Evolutionary conservation across 371 early-diverging fungal species (phyloP).

Genomic region (Syncephalis plumigaleata): DNA sequence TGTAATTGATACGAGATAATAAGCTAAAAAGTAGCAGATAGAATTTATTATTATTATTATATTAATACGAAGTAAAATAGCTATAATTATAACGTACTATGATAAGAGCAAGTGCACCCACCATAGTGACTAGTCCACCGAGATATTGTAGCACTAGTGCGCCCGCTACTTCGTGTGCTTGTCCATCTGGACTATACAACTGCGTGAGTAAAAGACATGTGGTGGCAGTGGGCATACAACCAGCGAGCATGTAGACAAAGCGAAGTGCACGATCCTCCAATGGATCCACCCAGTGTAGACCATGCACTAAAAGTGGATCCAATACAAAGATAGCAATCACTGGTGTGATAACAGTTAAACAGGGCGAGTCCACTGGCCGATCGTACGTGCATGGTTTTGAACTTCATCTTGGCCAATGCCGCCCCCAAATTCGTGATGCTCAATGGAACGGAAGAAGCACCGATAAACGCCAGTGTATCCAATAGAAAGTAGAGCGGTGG

Average conservation of each 20-base stretch:
- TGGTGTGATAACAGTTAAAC: slow-evolving; percentile 19
- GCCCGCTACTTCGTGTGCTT: slow-evolving; percentile 13
- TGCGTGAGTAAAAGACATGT: slow-evolving; percentile 16
- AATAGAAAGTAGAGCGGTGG: slow-evolving; percentile 25
- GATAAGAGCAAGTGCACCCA: not conserved
- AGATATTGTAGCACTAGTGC: slow-evolving; percentile 16
- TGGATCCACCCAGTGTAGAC: not conserved
- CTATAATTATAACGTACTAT: not conserved
- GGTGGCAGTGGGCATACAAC: slow-evolving; percentile 17
- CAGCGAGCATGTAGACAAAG: slow-evolving; percentile 28
- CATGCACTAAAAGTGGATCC: slow-evolving; percentile 2
- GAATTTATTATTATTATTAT: too few species aligned
- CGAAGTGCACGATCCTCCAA: slow-evolving; percentile 22
- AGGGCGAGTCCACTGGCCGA: slow-evolving; percentile 11
- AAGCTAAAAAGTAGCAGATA: too few species aligned
- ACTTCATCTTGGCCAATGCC: slow-evolving; percentile 24
- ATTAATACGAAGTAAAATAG: too few species aligned
- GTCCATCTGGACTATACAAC: slow-evolving; percentile 16
- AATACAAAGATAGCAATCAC: slow-evolving; percentile 19
- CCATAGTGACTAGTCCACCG: slow-evolving; percentile 3
- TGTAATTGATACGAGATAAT: too few species aligned
- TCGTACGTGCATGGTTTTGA: slow-evolving; percentile 11
- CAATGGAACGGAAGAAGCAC: slow-evolving; percentile 25
- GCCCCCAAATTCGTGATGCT: slow-evolving; percentile 29
- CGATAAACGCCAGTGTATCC: slow-evolving; percentile 20